phyloP scores from a whole-genome alignment of 2,329 filamentous ascomycete species.

The Scleromitrula shiraiana region DNA sequence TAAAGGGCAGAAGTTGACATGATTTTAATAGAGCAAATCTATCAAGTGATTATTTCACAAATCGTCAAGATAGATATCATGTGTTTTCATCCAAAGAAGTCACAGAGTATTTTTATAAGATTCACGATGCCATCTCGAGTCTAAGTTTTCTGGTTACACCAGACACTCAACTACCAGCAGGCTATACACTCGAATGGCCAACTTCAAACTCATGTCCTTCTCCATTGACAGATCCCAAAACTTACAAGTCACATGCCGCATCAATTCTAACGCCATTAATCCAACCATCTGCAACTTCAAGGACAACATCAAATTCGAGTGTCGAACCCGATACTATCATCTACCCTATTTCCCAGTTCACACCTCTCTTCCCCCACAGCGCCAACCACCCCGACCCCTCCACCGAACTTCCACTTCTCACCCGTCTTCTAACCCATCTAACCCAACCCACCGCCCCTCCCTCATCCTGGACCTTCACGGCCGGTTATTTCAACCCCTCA shows the following conservation, averaged over 20 bases:
- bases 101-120: constrained; percentile 70
- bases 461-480: constrained; percentile 90
- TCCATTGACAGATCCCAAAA: constrained; percentile 60
- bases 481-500: constrained; percentile 97
- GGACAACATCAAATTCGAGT: not conserved
- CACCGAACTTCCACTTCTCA: constrained; percentile 80
- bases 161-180: constrained; percentile 41
- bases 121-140: constrained; percentile 69
- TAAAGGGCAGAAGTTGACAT: no score
- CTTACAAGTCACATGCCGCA: constrained; percentile 64
- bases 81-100: constrained; percentile 73
- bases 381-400: constrained; percentile 68
- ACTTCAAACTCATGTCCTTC: constrained; percentile 63
- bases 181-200: constrained; percentile 67
- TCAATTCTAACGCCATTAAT: constrained; percentile 60
- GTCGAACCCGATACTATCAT: constrained; percentile 54
- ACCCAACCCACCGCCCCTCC: constrained; percentile 53
- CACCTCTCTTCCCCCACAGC: constrained; percentile 65
- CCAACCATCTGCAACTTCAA: constrained; percentile 24
- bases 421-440: constrained; percentile 62
- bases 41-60: constrained; percentile 90
- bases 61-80: constrained; percentile 91
- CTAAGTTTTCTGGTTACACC: constrained; percentile 77
- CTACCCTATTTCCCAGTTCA: constrained; percentile 82
- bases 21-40: no score